Base-by-base conservation (phyloP, 2,329 filamentous ascomycete genomes). In the Drechslerella coelobrocha region DNA sequence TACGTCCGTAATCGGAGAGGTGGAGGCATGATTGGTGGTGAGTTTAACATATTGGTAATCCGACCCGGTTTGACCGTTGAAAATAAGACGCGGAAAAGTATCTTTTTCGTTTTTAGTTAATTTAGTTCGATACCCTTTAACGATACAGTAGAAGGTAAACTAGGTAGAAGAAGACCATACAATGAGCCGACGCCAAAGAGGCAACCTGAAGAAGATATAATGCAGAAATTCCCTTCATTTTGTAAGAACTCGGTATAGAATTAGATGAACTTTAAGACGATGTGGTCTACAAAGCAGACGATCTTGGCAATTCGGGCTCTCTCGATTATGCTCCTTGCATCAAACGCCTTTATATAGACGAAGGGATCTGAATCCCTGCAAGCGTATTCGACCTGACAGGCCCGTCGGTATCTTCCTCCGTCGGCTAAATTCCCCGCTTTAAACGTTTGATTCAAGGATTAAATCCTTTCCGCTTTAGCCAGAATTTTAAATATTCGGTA, bases 1-100 rank as follows among this genome's bases (percentile, higher is more conserved):
- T 34, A 80, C 75, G 62, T 81, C 79, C 50, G 75, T 76, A 71
- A 81, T 74, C 61, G 79, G 80, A 9, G 77, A 78, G 78, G 81
- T 81, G 29, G 47, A 61, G 39, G 61, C 61, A 23, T 50, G 39
- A 59, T 74, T 74, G 31, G 78, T 79, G 75, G 80, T 80, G 55
- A 74, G 75, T 71, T 82, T 81, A 74, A 84, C 80, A 78, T 83
- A 84, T 41, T 78, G 78, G 75, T 79, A 81, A 59, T 80, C 79
- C 51, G 80, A 80, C 61, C 78, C 75, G 56, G 76, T 78, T 71
- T 77, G 74, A 74, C 79, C 81, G 75, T 83, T 82, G 76, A 81
- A 78, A 48, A 79, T 77, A 51, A 80, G 76, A 53, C 77, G 78
- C 73, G 77, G 78, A 69, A 80, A 77, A 73, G 62, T 68, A 63